Conservation (phyloP, 2,329 filamentous ascomycete species). For the Colletotrichum sansevieriae region DNA sequence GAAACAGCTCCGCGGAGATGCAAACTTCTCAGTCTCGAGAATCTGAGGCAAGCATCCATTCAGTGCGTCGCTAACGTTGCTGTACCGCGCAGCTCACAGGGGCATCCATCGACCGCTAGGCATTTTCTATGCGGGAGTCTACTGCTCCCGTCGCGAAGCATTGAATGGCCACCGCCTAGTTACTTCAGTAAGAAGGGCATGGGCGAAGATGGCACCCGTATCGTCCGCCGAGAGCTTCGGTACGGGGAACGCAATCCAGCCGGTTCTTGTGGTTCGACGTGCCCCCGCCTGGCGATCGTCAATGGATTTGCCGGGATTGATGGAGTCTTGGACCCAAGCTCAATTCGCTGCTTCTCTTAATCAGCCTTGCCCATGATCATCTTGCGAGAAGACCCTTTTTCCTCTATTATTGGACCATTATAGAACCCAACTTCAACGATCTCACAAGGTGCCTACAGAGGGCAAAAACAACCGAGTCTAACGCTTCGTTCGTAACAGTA, state of each 20-base stretch:
- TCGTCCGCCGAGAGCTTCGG: conserved; percentile 14
- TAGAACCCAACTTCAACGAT: not conserved
- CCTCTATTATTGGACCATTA: not conserved
- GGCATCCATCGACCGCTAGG: conserved; percentile 27
- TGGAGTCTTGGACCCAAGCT: not conserved
- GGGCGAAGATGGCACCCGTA: not conserved
- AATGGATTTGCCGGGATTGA: conserved; percentile 3
- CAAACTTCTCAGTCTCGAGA: conserved; percentile 32
- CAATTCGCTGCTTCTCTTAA: not conserved
- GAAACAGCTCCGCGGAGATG: conserved; percentile 35
- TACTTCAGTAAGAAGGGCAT: not conserved
- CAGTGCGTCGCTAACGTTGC: conserved; percentile 38
- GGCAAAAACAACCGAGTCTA: not conserved
- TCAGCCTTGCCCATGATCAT: not conserved
- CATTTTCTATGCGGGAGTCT: conserved; percentile 4
- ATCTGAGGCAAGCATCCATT: conserved; percentile 38
- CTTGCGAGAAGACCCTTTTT: not conserved
- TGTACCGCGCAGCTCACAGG: conserved; percentile 35
- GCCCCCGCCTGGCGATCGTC: conserved; percentile 15
- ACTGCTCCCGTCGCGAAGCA: conserved; percentile 30
- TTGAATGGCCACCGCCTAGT: conserved; percentile 17
- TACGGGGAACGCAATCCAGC: conserved; percentile 13
- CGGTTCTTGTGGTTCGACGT: conserved; percentile 11
- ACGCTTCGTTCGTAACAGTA: conserved; percentile 25
- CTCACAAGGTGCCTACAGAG: not conserved